phyloP scores from a whole-genome alignment of 345 rosid species.

The Gossypium thurberi region DNA sequence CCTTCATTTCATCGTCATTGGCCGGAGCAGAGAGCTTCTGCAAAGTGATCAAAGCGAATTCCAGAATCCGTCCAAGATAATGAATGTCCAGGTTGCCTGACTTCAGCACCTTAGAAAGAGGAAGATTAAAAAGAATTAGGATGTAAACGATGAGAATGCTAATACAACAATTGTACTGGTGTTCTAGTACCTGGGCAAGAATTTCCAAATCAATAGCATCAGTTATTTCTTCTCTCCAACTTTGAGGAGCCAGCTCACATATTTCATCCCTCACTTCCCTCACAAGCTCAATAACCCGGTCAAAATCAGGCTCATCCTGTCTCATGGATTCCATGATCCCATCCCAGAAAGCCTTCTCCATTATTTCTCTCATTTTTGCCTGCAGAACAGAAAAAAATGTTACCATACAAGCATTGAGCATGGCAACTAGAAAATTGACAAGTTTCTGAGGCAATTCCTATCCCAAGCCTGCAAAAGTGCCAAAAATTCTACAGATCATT shows the following conservation, averaged over 20 bases:
- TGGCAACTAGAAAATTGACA: neutral
- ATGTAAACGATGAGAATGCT: neutral
- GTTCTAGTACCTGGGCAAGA: slow-evolving; percentile 57
- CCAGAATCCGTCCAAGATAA: slow-evolving; percentile 72
- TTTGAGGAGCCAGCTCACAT: slow-evolving; percentile 68
- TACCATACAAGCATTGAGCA: neutral
- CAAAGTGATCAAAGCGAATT: slow-evolving; percentile 63
- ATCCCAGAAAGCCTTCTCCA: slow-evolving; percentile 96
- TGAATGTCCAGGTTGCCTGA: slow-evolving; percentile 63
- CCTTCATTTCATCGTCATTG: slow-evolving; percentile 57
- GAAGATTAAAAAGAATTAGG: neutral
- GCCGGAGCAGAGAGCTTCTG: slow-evolving; percentile 78
- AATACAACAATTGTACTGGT: neutral
- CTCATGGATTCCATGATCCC: slow-evolving; percentile 58
- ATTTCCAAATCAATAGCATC: slow-evolving; percentile 72
- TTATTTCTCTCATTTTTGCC: slow-evolving; percentile 61
- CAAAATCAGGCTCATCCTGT: slow-evolving; percentile 52
- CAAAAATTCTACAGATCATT: neutral
- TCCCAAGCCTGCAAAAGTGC: neutral
- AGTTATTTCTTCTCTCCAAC: slow-evolving; percentile 71
- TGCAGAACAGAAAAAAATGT: slow-evolving; percentile 20
- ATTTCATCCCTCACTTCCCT: slow-evolving; percentile 88
- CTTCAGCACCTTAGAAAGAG: slow-evolving; percentile 46
- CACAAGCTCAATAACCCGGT: slow-evolving; percentile 62
- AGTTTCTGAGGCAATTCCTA: neutral